Evolutionary conservation across 73 alveolate species (phyloP).

Genomic region (Paramecium caudatum): DNA sequence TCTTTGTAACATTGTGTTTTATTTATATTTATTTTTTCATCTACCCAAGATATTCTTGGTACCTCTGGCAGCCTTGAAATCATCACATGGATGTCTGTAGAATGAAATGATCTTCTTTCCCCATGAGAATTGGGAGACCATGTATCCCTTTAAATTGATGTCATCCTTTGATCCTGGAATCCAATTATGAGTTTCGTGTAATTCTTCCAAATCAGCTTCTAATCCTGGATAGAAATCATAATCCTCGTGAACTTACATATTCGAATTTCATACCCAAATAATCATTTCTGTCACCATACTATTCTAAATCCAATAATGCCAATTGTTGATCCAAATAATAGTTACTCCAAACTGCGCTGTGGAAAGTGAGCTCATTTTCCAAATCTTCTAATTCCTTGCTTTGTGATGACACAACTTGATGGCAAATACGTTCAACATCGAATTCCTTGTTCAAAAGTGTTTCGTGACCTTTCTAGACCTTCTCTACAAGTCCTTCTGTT

Average conservation of each 20-base stretch:
- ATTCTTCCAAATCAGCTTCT: constrained; percentile 73
- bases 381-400: constrained; percentile 74
- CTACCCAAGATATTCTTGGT: constrained; percentile 79
- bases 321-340: constrained; percentile 70
- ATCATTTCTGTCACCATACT: constrained; percentile 67
- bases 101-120: constrained; percentile 74
- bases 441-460: constrained; percentile 59
- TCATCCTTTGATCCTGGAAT: constrained; percentile 79
- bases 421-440: constrained; percentile 74
- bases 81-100: constrained; percentile 79
- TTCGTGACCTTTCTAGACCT: constrained; percentile 71
- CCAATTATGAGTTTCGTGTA: constrained; percentile 76
- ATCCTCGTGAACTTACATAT: constrained; percentile 69
- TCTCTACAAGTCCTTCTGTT: constrained; percentile 75
- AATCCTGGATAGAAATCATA: constrained; percentile 75
- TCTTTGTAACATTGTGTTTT: constrained; percentile 13
- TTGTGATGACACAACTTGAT: constrained; percentile 71
- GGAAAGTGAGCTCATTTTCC: constrained; percentile 73
- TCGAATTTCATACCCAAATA: not conserved
- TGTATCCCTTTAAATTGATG: constrained; percentile 70
- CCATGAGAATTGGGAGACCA: constrained; percentile 73
- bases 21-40: constrained; percentile 27
- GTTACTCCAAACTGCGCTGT: constrained; percentile 76
- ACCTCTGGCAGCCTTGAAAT: constrained; percentile 77
- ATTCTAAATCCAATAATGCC: constrained; percentile 72